Conservation (phyloP, 208 protist species). For the Trypanosoma theileri region DNA sequence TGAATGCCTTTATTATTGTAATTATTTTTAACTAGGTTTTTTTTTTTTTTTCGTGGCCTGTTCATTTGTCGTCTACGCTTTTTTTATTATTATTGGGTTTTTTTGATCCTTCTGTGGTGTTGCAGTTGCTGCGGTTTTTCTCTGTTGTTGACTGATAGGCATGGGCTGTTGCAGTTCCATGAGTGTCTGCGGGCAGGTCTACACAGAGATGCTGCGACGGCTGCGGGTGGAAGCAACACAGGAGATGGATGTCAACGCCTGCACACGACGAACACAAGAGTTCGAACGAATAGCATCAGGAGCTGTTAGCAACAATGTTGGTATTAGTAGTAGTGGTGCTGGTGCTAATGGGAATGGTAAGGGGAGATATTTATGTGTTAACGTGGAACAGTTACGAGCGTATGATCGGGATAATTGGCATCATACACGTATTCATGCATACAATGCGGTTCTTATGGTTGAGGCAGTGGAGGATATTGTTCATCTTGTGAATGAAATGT, state of each 20-base stretch:
- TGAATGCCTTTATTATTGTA: constrained; percentile 7
- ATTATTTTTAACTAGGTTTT: neutral
- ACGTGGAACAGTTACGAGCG: constrained; percentile 8
- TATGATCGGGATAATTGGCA: constrained; percentile 19
- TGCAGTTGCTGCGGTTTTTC: neutral
- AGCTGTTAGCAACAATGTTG: neutral
- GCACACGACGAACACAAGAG: neutral
- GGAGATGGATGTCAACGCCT: neutral
- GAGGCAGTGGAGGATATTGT: constrained; percentile 11
- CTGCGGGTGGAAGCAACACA: constrained; percentile 12
- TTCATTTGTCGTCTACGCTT: constrained; percentile 13
- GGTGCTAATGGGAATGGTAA: neutral
- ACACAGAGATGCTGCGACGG: constrained; percentile 25
- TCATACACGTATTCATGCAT: constrained; percentile 9
- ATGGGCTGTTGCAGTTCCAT: constrained; percentile 29
- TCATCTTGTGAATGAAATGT: neutral
- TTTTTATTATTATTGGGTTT: constrained; percentile 10
- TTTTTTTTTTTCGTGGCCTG: constrained; percentile 1
- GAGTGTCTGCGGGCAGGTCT: constrained; percentile 13
- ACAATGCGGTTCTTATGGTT: constrained; percentile 15
- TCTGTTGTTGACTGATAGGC: neutral
- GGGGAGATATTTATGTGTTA: neutral
- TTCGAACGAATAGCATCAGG: constrained; percentile 18
- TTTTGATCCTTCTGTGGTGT: neutral
- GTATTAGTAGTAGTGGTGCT: neutral